Conservation (phyloP, 23 red algal species). For the Chondrus crispus region DNA sequence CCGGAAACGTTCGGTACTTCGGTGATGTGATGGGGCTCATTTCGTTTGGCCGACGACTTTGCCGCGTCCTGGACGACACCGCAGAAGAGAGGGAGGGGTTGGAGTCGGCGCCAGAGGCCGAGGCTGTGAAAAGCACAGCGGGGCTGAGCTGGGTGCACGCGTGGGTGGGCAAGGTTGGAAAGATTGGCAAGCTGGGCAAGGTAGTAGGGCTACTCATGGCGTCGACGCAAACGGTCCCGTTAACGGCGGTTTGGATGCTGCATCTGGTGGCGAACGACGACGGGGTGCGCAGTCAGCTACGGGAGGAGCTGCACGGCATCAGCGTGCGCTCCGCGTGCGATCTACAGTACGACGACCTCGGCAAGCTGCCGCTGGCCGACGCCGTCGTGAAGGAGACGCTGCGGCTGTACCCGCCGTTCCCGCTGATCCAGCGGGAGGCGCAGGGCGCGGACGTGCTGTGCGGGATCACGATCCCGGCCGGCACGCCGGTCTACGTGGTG, state of each 20-base stretch:
- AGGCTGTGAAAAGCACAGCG: background rate
- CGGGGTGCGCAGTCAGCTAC: constrained; percentile 27
- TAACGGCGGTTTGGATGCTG: constrained; percentile 83
- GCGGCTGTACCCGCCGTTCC: constrained; percentile 92
- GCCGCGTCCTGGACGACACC: constrained; percentile 39
- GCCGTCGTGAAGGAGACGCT: constrained; percentile 82
- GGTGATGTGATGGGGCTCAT: constrained; percentile 65
- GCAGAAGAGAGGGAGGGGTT: background rate
- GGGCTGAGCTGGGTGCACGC: constrained; percentile 83
- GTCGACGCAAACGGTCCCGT: constrained; percentile 90
- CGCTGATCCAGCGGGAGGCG: constrained; percentile 79
- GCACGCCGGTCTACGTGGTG: constrained; percentile 78
- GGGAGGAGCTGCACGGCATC: constrained; percentile 44
- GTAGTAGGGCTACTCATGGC: constrained; percentile 97
- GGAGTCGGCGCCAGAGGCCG: background rate
- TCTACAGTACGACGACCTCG: constrained; percentile 32
- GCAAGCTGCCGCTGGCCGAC: constrained; percentile 57
- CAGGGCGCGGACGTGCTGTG: constrained; percentile 57
- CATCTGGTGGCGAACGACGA: constrained; percentile 63
- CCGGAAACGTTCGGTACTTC: constrained; percentile 67
- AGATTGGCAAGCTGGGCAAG: constrained; percentile 87
- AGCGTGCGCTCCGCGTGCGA: background rate
- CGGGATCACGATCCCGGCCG: constrained; percentile 55
- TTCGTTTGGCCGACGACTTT: constrained; percentile 67
- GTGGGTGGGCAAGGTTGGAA: constrained; percentile 89